Base-by-base conservation (phyloP, 805 yeast genomes). In the Clavispora phyllophila region DNA sequence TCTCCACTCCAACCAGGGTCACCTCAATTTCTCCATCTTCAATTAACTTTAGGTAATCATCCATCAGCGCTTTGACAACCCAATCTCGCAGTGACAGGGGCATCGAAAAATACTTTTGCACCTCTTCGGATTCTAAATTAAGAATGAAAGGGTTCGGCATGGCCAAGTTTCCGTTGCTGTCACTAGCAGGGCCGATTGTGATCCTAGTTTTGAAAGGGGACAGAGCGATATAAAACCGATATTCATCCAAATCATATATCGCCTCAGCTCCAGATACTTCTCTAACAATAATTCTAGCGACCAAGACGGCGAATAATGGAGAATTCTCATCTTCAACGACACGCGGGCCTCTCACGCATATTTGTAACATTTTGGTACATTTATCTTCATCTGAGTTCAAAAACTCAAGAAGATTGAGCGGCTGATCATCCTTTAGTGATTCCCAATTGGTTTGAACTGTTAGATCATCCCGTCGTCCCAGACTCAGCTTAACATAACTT, bases 71-170 rank as follows among this genome's bases (percentile, higher is more conserved):
- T 19, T 51, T 58, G 36, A 55, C 61, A 37, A 44, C 60, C 75
- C 61, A 62, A 9, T 59, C 47, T 46, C 66, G 57, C 26, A 54
- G 63, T 32, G 60, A 59, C 32, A 58, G 61, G 27, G 62, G 68
- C 66, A 57, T 63, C 26, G 51, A 48, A 3, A 22, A 26, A n/a
- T 60, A 48, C 3, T 49, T 43, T 9, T 56, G 59, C 2, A 41
- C 42, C n/a, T 43, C 44, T 10, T 25, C 44, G 8, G 39, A 15
- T 4, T 40, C 46, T 3, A 49, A 13, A 4, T 41, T 43, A 7
- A 66, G 41, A 7, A 67, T 47, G 36, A 69, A 69, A 6, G 72
- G 70, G 18, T 60, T 63, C 2, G 75, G 64, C 48, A 76, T 54
- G 15, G 63, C 68, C 9, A 37, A 25, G n/a, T 57, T 49, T 1